These are phyloP conservation scores for Bruguiera hainesii DNA, from an alignment of 441 rosid genomes.

Conservation along the genomic window DNA sequence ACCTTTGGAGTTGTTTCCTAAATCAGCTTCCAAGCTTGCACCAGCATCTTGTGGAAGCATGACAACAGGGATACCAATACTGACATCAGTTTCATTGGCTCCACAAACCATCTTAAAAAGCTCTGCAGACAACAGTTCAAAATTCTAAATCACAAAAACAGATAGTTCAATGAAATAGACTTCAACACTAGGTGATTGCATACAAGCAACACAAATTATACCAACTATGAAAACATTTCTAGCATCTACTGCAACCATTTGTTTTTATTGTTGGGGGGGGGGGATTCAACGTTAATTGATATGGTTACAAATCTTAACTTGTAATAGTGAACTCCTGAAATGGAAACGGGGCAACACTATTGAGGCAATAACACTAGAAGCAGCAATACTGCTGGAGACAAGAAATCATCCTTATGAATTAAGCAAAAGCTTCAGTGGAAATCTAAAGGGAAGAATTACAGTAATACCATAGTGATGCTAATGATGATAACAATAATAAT, in stretches of 20 bases:
- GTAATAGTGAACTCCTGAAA: no score
- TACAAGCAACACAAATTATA: not conserved
- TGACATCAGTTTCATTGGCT: conserved; percentile 76
- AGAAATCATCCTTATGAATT: not conserved
- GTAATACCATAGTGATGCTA: not conserved
- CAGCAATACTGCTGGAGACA: not conserved
- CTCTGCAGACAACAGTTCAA: conserved; percentile 38
- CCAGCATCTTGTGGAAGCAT: conserved; percentile 99
- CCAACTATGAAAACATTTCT: not conserved
- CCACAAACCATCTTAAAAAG: conserved; percentile 99
- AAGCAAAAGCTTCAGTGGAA: not conserved
- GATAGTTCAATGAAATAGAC: not conserved
- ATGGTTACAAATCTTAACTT: no score
- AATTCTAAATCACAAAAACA: not conserved
- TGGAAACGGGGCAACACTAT: not conserved
- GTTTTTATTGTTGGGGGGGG: not conserved
- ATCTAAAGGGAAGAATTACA: no score
- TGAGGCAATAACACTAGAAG: not conserved
- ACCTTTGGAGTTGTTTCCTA: conserved; percentile 55
- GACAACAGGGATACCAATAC: conserved; percentile 78
- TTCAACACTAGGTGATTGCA: not conserved
- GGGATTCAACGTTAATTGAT: not conserved
- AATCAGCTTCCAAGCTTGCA: conserved; percentile 54
- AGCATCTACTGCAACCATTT: not conserved
- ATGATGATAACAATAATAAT: not conserved